A percentile compares a stretch with the other conserved stretches of the same genome.
Conservation (phyloP, 768 basidiomycete species). For the Psilocybe cubensis region DNA sequence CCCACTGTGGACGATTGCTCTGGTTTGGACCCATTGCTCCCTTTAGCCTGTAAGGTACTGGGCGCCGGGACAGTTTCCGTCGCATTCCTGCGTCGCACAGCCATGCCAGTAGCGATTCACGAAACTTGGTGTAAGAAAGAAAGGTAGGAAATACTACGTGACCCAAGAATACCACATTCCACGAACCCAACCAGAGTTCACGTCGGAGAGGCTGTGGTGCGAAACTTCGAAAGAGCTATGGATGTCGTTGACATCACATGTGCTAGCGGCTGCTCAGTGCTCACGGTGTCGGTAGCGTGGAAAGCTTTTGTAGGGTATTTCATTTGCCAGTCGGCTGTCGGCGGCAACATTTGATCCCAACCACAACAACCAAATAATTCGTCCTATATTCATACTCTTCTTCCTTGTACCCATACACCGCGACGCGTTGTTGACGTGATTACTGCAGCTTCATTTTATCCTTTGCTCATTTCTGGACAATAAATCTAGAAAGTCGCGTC, state of each 20-base stretch:
- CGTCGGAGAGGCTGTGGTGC: neutral
- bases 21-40: neutral
- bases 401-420: too few species aligned
- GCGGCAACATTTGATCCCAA: neutral
- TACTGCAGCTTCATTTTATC: too few species aligned
- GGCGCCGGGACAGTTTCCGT: constrained; percentile 1
- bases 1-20: neutral
- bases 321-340: neutral
- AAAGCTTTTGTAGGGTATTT: neutral
- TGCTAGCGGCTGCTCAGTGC: too few species aligned
- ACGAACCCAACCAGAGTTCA: neutral
- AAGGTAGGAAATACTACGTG: constrained; percentile 4
- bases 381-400: too few species aligned
- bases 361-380: neutral
- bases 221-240: too few species aligned
- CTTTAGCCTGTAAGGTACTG: neutral
- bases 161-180: constrained; percentile 11
- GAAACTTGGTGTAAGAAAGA: neutral
- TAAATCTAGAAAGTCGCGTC: too few species aligned
- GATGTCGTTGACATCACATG: too few species aligned
- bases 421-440: too few species aligned
- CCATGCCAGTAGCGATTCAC: constrained; percentile 16
- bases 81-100: constrained; percentile 20
- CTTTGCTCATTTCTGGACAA: too few species aligned
- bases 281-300: neutral